Percentiles rank a stretch among this genome's conserved stretches.
phyloP scores from a whole-genome alignment of 2,329 filamentous ascomycete species.

The Malbranchea cinnamomea region DNA sequence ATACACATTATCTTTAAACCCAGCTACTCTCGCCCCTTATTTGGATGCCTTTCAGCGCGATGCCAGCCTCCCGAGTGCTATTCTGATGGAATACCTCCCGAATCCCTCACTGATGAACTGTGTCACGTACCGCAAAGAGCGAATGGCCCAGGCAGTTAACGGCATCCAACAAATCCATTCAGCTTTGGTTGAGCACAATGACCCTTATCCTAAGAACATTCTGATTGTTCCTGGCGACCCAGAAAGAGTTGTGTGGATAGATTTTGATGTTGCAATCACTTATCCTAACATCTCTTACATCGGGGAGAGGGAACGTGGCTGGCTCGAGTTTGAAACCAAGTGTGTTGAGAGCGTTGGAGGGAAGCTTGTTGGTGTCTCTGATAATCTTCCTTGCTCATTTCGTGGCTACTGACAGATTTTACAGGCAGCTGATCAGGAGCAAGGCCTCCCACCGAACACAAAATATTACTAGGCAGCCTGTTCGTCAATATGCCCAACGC shows the following conservation, averaged over 20 bases:
- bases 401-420: conserved; percentile 4
- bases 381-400: conserved; percentile 2
- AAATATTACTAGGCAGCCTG: conserved; percentile 8
- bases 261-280: conserved; percentile 10
- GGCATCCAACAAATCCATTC: conserved; percentile 9
- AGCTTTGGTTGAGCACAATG: conserved; percentile 10
- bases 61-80: conserved; percentile 4
- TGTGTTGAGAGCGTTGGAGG: conserved; percentile 6
- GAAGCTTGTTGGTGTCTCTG: conserved; percentile 7
- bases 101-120: conserved; percentile 9
- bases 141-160: conserved; percentile 7
- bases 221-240: conserved; percentile 8
- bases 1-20: conserved; percentile 6
- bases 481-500: conserved; percentile 4
- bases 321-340: conserved; percentile 7
- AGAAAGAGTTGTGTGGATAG: conserved; percentile 10
- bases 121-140: conserved; percentile 8
- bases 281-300: conserved; percentile 8
- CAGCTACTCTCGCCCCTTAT: conserved; percentile 4
- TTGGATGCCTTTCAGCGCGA: conserved; percentile 8
- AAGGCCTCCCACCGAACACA: conserved; percentile 9
- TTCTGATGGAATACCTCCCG: conserved; percentile 10
- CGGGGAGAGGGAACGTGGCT: conserved; percentile 5
- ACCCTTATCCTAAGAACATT: conserved; percentile 10
- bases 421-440: conserved; percentile 9